Evolutionary conservation across 441 rosid genomes (phyloP), one percentile per base, ranked within the genome.

Genomic region (Erodium texanum): DNA sequence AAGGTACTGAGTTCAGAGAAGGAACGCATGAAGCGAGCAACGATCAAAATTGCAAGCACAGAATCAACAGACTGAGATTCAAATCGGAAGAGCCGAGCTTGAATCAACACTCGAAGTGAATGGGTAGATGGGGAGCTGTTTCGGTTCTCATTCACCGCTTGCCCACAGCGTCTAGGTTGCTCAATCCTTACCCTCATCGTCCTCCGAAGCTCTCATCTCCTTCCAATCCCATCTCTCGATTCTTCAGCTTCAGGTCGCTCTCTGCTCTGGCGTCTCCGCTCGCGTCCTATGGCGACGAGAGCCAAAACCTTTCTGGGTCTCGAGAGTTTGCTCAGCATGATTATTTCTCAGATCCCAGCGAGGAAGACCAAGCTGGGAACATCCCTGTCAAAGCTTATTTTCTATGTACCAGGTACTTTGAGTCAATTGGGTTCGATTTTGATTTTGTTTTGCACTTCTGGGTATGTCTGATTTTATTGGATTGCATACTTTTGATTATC

Each of bases 331-430:
- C 62, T 12, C 62, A 56, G 12, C 62, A 20, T 12, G 62, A 56
- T 24, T 56, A 56, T 18, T 56, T 56, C 24, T 56, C 62, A 56
- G 62, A 56, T 56, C 11, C 62, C 4, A 10, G 12, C 20, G 22
- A 69, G 64, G 97, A 83, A 62, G 92, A 86, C 56, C 88, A 86
- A 19, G 59, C 43, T 7, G 89, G 84, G 32, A 87, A 83, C 74
- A 90, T 93, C 63, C 91, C 98, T 32, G 75, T 90, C 62, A 90
- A 87, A 79, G 90, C 96, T 18, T 90, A 83, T 73, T 89, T 93
- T 69, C 88, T 93, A 14, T 89, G 85, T 62, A 90, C 98, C 74
- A 84, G 96, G 97, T 88, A 62, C 50, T 72, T 66, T 64, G 58
- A 52, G 59, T 64, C 29, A 15, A 70, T 43, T 52, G 61, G 43